These are phyloP conservation scores for Pseudogymnoascus sp. DNA, from an alignment of 2,329 filamentous ascomycete genomes.

Conservation along the genomic window DNA sequence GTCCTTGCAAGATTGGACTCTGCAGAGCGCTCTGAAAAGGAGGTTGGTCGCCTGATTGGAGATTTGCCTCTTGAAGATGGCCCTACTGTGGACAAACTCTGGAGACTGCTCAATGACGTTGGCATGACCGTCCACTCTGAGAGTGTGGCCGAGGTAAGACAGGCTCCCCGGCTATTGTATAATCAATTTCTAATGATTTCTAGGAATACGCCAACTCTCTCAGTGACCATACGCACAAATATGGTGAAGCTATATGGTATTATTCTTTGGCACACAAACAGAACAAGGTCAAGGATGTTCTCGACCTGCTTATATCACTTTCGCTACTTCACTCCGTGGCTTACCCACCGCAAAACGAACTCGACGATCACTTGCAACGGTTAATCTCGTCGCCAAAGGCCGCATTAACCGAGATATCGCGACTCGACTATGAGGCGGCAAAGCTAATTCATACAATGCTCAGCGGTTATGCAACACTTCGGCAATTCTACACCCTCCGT, in stretches of 20 bases:
- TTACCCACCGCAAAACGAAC: conserved; percentile 61
- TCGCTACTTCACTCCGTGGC: conserved; percentile 77
- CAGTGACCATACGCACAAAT: conserved; percentile 62
- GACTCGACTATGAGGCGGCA: conserved; percentile 71
- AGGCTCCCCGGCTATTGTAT: background rate
- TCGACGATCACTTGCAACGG: conserved; percentile 63
- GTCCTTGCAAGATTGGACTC: conserved; percentile 76
- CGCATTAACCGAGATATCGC: conserved; percentile 63
- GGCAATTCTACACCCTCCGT: conserved; percentile 82
- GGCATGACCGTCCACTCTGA: conserved; percentile 72
- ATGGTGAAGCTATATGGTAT: conserved; percentile 82
- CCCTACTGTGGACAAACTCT: conserved; percentile 70
- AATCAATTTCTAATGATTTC: conserved; percentile 20
- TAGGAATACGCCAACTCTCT: conserved; percentile 79
- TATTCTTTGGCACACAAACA: conserved; percentile 77
- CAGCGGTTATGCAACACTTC: conserved; percentile 84
- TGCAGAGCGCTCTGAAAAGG: conserved; percentile 58
- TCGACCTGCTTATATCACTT: conserved; percentile 79
- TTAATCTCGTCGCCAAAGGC: conserved; percentile 65
- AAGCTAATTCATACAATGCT: conserved; percentile 76
- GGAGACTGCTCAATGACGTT: conserved; percentile 66
- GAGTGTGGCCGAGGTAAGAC: conserved; percentile 69
- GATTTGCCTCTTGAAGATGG: conserved; percentile 65
- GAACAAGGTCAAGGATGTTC: conserved; percentile 72
- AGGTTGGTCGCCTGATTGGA: conserved; percentile 62